Base-by-base conservation (phyloP, 2,329 filamentous ascomycete species). In the Hypoxylon sp. region DNA sequence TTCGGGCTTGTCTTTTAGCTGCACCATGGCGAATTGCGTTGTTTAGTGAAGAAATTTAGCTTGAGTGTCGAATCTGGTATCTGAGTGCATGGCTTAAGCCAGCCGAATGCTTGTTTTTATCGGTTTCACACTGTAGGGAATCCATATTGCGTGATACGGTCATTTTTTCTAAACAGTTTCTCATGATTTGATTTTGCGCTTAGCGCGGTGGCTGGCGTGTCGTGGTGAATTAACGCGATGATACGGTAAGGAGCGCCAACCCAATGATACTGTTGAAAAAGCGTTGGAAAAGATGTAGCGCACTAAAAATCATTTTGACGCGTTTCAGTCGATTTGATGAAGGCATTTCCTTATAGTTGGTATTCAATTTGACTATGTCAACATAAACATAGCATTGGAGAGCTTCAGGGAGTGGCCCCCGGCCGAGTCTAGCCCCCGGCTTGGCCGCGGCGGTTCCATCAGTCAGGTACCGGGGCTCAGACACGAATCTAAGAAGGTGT, bases 1-100 rank as follows among this genome's bases (percentile, higher is more conserved):
- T 62, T 57, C n/a, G 15, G 59, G 59, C 24, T 62, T 62, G 19
- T 68, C 60, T 48, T 64, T 65, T 19, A 69, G 53, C 15, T 56
- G 59, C 43, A 71, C 58, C 62, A 68, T 71, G 46, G 41, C 55
- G 56, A 32, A 11, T 51, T 48, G 32, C 32, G 19, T n/a, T 46
- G 11, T 48, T 47, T 2, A 1, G 39, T 32, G 19, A 10, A n/a
- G 17, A 6, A 32, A 13, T 26, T 28, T 13, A 34, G 32, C 13
- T 34, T 34, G 32, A 34, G 11, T 34, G 32, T 34, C 13, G 7
- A 10, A 10, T 34, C 15, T 2, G 13, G 46, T 5, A 15, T n/a
- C 46, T 26, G 26, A 6, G 15, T 32, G 20, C 28, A 11, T 39
- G 17, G 11, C 28, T 41, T 22, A 22, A 24, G 22, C 13, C 15